Conservation (phyloP, 345 rosid genomes). For the Durio zibethinus region DNA sequence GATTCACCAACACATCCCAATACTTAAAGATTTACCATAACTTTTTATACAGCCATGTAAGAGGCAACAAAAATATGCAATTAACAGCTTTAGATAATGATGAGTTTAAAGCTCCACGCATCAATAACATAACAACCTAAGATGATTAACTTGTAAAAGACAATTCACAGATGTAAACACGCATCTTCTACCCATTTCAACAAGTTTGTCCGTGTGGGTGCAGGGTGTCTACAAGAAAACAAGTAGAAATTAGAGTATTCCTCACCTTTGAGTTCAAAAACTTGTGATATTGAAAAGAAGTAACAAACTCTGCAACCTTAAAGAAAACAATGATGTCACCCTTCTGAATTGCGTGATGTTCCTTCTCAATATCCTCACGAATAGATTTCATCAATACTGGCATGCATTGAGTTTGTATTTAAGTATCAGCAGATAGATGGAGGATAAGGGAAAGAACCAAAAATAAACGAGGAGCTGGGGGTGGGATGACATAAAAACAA, state of each 20-base stretch:
- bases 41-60: neutral
- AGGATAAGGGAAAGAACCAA: slow-evolving; percentile 7
- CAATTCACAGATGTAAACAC: neutral
- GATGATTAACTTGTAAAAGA: slow-evolving; percentile 1
- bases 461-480: slow-evolving; percentile 2
- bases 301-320: slow-evolving; percentile 74
- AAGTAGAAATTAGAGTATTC: neutral
- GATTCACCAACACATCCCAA: neutral
- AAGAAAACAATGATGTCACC: slow-evolving; percentile 69
- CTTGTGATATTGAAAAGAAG: slow-evolving; percentile 75
- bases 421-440: slow-evolving; percentile 8
- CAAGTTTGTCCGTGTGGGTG: neutral
- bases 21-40: neutral
- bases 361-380: slow-evolving; percentile 80
- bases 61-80: neutral
- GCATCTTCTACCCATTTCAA: neutral
- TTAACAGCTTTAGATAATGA: neutral
- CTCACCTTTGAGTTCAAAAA: slow-evolving; percentile 61
- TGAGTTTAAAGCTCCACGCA: neutral
- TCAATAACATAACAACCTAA: neutral
- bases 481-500: neutral
- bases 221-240: neutral
- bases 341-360: slow-evolving; percentile 72
- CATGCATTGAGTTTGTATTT: slow-evolving; percentile 19
- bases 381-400: slow-evolving; percentile 84